Evolutionary conservation across 179 eudicot genomes (phyloP).

Genomic region (Silene noctiflora): DNA sequence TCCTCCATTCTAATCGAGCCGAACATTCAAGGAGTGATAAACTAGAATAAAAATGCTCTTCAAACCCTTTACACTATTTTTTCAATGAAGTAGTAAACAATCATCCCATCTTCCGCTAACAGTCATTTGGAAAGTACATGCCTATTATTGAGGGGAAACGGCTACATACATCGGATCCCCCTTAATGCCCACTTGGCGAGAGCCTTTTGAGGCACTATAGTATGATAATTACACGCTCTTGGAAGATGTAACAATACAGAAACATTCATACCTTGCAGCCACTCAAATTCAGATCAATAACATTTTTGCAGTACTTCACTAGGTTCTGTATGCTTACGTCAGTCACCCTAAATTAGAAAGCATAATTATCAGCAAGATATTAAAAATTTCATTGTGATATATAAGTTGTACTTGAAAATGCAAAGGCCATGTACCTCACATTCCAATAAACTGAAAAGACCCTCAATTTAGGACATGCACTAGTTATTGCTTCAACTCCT

Average conservation of each 20-base stretch:
- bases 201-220: background rate
- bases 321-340: conserved; percentile 59
- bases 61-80: background rate
- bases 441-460: conserved; percentile 88
- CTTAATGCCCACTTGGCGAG: background rate
- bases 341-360: conserved; percentile 57
- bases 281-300: conserved; percentile 81
- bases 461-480: conserved; percentile 54
- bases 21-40: no score
- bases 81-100: background rate
- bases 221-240: background rate
- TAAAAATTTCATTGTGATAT: background rate
- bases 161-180: background rate
- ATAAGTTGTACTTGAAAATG: background rate
- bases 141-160: background rate
- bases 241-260: background rate
- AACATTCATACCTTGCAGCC: conserved; percentile 75
- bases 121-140: background rate
- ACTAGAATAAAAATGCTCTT: no score
- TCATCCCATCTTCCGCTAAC: background rate
- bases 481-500: conserved; percentile 71
- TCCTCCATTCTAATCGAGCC: background rate
- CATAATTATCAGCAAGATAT: conserved; percentile 12
- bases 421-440: conserved; percentile 53
- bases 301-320: conserved; percentile 65